phyloP scores from a whole-genome alignment of 768 basidiomycete genomes.

The Rhodotorula toruloides region DNA sequence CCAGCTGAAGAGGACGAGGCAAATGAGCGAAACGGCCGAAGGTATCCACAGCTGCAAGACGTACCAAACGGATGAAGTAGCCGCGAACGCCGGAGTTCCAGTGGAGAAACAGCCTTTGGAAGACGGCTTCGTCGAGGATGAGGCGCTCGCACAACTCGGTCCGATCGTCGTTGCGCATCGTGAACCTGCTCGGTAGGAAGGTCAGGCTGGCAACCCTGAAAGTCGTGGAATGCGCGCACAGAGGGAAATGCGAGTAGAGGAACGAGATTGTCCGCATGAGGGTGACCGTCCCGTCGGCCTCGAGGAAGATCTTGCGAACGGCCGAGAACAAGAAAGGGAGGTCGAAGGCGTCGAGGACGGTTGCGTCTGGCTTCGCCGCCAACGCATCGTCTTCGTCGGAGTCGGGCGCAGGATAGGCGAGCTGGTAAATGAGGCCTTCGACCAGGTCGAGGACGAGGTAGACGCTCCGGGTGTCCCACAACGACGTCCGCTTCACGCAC shows the following conservation, averaged over 20 bases:
- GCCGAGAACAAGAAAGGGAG: conserved; percentile 48
- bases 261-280: conserved; percentile 50
- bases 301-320: conserved; percentile 46
- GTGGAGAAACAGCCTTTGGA: conserved; percentile 49
- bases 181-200: conserved; percentile 33
- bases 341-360: conserved; percentile 45
- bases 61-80: conserved; percentile 37
- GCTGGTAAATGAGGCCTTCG: conserved; percentile 48
- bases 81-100: conserved; percentile 45
- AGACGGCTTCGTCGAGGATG: conserved; percentile 48
- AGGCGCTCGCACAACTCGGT: conserved; percentile 47
- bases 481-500: conserved; percentile 47
- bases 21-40: no score
- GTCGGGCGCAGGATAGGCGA: conserved; percentile 38
- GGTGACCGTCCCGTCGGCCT: conserved; percentile 51
- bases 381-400: conserved; percentile 22
- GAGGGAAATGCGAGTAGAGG: conserved; percentile 51
- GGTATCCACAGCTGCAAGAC: no score
- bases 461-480: conserved; percentile 50
- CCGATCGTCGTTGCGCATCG: conserved; percentile 43
- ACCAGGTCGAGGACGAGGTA: conserved; percentile 51
- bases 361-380: conserved; percentile 25
- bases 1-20: conserved; percentile 42
- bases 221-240: conserved; percentile 23
- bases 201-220: neutral